Evolutionary conservation across 257 asterid species (phyloP).

Genomic region (Solanum sejunctum): DNA sequence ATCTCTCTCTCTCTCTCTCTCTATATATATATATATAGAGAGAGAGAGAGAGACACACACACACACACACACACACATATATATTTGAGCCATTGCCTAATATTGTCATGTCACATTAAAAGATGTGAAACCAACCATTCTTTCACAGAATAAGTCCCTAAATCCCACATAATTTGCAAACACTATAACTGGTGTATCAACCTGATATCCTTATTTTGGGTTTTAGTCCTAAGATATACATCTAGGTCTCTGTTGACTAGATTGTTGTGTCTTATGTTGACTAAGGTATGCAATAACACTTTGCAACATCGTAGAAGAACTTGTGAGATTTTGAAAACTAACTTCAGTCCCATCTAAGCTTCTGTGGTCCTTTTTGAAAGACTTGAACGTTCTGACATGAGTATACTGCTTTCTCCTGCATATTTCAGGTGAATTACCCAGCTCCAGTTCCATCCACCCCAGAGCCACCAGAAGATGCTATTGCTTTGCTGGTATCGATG

Average conservation of each 20-base stretch:
- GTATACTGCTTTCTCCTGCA: background rate
- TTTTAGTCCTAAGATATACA: background rate
- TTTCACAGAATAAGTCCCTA: background rate
- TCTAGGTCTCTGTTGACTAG: background rate
- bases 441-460: constrained; percentile 27
- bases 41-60: too few species aligned
- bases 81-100: background rate
- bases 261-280: background rate
- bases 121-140: background rate
- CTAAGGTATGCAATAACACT: background rate
- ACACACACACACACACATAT: too few species aligned
- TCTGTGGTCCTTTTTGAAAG: background rate
- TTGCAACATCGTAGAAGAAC: background rate
- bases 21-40: too few species aligned
- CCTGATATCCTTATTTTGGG: background rate
- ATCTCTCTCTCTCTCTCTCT: background rate
- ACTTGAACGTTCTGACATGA: background rate
- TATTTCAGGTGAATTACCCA: constrained; percentile 43
- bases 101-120: background rate
- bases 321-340: background rate
- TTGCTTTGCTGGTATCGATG: constrained; percentile 69
- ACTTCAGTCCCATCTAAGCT: background rate
- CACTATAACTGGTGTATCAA: background rate
- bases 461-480: constrained; percentile 82
- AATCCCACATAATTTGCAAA: background rate